Conservation (phyloP, 345 rosid genomes). For the Lumnitzera racemosa region DNA sequence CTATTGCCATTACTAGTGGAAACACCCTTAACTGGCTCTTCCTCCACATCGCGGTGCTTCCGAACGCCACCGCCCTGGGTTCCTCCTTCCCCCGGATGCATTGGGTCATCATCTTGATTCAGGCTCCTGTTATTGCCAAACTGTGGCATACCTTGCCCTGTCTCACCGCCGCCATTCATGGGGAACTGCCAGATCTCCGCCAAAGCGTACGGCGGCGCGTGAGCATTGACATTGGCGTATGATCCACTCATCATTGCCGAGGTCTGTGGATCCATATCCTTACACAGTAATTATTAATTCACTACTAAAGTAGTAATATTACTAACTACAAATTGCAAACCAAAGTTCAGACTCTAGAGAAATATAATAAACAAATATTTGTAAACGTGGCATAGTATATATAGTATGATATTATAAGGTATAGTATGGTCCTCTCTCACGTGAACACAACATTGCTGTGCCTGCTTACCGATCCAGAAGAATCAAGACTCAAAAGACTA, state of each 20-base stretch:
- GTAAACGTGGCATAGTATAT: no score
- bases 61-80: conserved; percentile 26
- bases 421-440: no score
- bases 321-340: no score
- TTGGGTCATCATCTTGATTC: conserved; percentile 35
- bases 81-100: conserved; percentile 29
- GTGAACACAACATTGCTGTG: no score
- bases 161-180: conserved; percentile 29
- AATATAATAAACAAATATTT: no score
- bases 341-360: no score
- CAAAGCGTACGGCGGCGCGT: conserved; percentile 32
- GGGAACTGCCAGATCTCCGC: conserved; percentile 86
- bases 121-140: conserved; percentile 5
- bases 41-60: conserved; percentile 50
- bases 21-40: conserved; percentile 27
- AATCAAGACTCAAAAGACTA: no score
- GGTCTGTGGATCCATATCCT: conserved; percentile 14
- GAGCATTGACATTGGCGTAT: conserved; percentile 11
- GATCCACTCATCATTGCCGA: conserved; percentile 48
- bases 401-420: no score
- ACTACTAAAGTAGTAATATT: no score
- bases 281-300: no score
- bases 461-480: no score
- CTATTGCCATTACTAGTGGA: conserved; percentile 34
- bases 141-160: conserved; percentile 13